phyloP scores from a whole-genome alignment of 176 grass and related monocot genomes.

The Calamus simplicifolius region DNA sequence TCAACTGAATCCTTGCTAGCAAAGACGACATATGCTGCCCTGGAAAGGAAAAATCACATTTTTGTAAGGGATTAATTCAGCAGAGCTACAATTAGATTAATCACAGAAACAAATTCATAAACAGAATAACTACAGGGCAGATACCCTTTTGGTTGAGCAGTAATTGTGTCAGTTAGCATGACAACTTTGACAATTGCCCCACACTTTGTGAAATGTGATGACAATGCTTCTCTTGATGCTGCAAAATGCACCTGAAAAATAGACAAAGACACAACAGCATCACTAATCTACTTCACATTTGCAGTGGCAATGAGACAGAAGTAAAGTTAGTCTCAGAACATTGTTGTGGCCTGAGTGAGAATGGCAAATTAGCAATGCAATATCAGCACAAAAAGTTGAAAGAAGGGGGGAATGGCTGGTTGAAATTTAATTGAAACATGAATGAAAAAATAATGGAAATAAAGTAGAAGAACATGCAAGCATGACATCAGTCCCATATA shows the following conservation, averaged over 20 bases:
- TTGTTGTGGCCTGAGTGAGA: no score
- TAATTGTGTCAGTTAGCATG: slow-evolving; percentile 57
- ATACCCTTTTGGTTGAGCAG: slow-evolving; percentile 83
- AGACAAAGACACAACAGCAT: slow-evolving; percentile 1
- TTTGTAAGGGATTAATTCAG: no score
- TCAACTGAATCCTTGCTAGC: slow-evolving; percentile 55
- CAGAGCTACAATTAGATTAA: not conserved
- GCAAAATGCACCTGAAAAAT: slow-evolving; percentile 82
- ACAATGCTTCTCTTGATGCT: slow-evolving; percentile 67
- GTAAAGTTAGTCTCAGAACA: no score
- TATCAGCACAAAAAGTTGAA: no score
- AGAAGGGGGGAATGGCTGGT: no score
- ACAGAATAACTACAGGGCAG: not conserved
- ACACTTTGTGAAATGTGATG: slow-evolving; percentile 65
- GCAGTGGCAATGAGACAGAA: no score
- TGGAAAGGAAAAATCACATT: slow-evolving; percentile 19
- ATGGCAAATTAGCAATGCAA: no score
- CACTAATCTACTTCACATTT: not conserved
- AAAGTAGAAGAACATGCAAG: no score
- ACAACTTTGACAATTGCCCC: slow-evolving; percentile 51
- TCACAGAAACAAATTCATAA: not conserved
- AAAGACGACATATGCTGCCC: slow-evolving; percentile 65
- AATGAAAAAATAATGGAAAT: no score
- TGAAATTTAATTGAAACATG: no score
- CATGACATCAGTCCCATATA: no score